Conservation (phyloP, 1,284 basidiomycete species). For the Apiotrichum montevideense region DNA sequence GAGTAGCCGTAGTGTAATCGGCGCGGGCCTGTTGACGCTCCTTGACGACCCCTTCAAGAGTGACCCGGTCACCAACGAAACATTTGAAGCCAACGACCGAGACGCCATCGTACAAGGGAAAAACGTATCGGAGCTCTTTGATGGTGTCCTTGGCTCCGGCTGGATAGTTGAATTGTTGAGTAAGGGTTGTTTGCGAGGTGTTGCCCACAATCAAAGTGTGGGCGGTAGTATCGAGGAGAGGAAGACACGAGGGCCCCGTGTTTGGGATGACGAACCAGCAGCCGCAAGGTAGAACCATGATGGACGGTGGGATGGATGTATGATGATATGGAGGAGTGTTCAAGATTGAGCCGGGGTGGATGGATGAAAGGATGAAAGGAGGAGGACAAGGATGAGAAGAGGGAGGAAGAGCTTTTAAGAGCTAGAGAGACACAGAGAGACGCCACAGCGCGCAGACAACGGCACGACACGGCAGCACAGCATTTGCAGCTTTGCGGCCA, state of each 20-base stretch:
- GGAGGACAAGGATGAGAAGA: too few species aligned
- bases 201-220: slow-evolving; percentile 32
- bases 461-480: too few species aligned
- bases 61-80: slow-evolving; percentile 44
- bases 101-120: slow-evolving; percentile 56
- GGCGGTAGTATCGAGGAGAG: not conserved
- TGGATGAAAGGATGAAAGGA: too few species aligned
- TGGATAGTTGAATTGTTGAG: slow-evolving; percentile 52
- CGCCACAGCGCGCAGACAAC: too few species aligned
- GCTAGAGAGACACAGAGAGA: too few species aligned
- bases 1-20: slow-evolving; percentile 49
- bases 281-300: too few species aligned
- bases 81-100: slow-evolving; percentile 54
- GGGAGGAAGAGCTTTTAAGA: too few species aligned
- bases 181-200: slow-evolving; percentile 52
- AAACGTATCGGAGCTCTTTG: slow-evolving; percentile 53
- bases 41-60: slow-evolving; percentile 51
- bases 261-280: too few species aligned
- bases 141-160: slow-evolving; percentile 36
- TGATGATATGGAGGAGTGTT: too few species aligned
- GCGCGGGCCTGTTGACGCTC: slow-evolving; percentile 51
- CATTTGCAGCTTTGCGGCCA: too few species aligned
- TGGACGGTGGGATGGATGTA: too few species aligned
- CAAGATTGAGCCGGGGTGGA: too few species aligned
- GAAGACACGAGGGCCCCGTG: not conserved